Percentiles rank a stretch among this genome's conserved stretches.
phyloP scores from a whole-genome alignment of 805 yeast species.

The Candida sonorensis region DNA sequence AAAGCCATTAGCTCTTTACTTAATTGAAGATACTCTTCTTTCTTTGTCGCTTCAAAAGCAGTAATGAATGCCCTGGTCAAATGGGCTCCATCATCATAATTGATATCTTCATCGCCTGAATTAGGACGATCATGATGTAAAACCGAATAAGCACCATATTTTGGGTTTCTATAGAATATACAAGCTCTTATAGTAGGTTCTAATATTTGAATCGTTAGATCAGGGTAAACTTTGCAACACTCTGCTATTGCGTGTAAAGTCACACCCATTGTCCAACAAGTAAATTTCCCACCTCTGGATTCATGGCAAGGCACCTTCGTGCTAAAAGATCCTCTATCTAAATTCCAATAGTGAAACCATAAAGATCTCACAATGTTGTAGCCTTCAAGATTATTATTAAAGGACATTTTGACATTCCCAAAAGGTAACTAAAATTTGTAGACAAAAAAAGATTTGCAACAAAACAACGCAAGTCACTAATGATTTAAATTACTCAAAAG shows the following conservation, averaged over 20 bases:
- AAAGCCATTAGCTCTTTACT: conserved; percentile 55
- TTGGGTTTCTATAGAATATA: conserved; percentile 43
- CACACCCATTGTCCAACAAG: conserved; percentile 64
- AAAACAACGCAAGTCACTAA: too few species aligned
- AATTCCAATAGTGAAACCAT: conserved; percentile 38
- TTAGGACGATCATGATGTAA: conserved; percentile 48
- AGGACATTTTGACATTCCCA: conserved; percentile 17
- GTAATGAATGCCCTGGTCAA: conserved; percentile 59
- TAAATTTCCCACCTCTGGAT: conserved; percentile 45
- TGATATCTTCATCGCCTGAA: conserved; percentile 52
- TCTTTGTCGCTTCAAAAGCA: conserved; percentile 62
- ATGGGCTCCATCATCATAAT: conserved; percentile 72
- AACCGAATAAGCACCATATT: conserved; percentile 54
- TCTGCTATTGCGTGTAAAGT: conserved; percentile 62
- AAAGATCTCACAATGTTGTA: conserved; percentile 32
- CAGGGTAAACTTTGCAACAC: conserved; percentile 48
- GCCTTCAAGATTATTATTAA: conserved; percentile 29
- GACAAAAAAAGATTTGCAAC: too few species aligned
- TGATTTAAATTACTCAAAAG: too few species aligned
- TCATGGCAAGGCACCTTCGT: conserved; percentile 37
- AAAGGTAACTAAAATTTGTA: too few species aligned
- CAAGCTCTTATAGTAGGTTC: conserved; percentile 45
- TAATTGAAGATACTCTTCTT: conserved; percentile 43
- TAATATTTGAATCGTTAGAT: conserved; percentile 46
- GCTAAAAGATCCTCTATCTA: conserved; percentile 30